Percentiles rank a stretch among this genome's conserved stretches.
Evolutionary conservation across 768 basidiomycete species (phyloP).

Genomic region (Tephrocybe sp.): DNA sequence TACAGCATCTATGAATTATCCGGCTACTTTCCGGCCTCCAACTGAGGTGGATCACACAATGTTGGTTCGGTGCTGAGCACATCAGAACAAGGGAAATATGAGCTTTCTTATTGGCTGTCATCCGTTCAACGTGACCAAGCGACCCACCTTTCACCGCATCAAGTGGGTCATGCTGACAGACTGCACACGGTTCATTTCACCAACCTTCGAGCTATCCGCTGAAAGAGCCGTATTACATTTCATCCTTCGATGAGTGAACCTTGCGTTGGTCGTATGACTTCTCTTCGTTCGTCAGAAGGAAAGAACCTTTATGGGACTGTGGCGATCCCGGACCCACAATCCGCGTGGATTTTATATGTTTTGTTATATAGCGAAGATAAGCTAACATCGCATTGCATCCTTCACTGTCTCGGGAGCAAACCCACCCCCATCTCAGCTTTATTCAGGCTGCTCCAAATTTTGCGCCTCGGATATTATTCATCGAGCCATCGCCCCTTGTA

Average conservation of each 20-base stretch:
- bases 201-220: background rate
- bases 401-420: background rate
- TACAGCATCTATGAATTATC: no score
- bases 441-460: background rate
- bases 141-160: background rate
- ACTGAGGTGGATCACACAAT: no score
- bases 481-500: background rate
- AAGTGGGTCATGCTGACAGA: slow-evolving; percentile 2
- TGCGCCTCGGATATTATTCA: slow-evolving; percentile 1
- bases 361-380: background rate
- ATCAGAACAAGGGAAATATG: no score
- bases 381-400: no score
- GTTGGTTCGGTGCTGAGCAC: no score
- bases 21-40: no score
- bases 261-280: slow-evolving; percentile 1
- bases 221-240: background rate
- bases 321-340: background rate
- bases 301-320: background rate
- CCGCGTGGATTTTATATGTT: background rate
- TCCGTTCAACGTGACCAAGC: background rate
- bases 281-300: background rate
- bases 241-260: background rate
- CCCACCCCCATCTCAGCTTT: no score
- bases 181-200: background rate
- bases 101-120: background rate